Evolutionary conservation across 2,329 filamentous ascomycete species (phyloP), one percentile per base, ranked within the genome.

Genomic region (Penicillium sp.): DNA sequence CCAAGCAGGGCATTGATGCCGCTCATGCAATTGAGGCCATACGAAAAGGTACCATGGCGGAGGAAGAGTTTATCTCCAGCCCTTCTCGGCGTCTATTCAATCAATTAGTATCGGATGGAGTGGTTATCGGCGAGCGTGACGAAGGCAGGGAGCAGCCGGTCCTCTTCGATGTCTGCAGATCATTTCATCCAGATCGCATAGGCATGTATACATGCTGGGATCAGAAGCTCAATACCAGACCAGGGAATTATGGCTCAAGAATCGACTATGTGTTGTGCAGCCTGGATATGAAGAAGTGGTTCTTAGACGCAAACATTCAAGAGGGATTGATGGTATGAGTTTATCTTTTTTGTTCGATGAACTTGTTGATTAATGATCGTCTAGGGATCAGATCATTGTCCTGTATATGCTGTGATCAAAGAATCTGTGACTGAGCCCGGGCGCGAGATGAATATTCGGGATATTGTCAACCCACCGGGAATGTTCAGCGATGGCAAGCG

Each of bases 171-270:
- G 78, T 95, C 16, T 92, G 89, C 63, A 84, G 94, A 45, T 83
- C 82, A 26, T 95, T 92, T 67, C 89, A 97, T 67, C 88, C 90
- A 0, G 75, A 78, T n/a, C 82, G 94, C 36, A 79, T 80, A 58
- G 91, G 91, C 57, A 97, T 99, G 94, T 97, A 91, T 71, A 97
- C 94, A 0, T 96, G 93, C 71, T 97, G 93, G 93, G 91, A 97
- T 60, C 92, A 90, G 47, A 92, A 89, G 70, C 89, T 91, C 67
- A 97, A 97, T 72, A 90, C 90, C n/a, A 82, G 94, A n/a, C 93
- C 93, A 3, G 91, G 90, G 2, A 97, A 97, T 70, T 95, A 88
- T 71, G 94, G 94, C 6, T 88, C 90, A 51, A 84, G 94, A 34
- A 97, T 97, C 63, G 94, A 99, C 72, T 97, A 96, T 72, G 83